Base-by-base conservation (phyloP, 352 stramenopile genomes). In the Saprolegnia diclina region DNA sequence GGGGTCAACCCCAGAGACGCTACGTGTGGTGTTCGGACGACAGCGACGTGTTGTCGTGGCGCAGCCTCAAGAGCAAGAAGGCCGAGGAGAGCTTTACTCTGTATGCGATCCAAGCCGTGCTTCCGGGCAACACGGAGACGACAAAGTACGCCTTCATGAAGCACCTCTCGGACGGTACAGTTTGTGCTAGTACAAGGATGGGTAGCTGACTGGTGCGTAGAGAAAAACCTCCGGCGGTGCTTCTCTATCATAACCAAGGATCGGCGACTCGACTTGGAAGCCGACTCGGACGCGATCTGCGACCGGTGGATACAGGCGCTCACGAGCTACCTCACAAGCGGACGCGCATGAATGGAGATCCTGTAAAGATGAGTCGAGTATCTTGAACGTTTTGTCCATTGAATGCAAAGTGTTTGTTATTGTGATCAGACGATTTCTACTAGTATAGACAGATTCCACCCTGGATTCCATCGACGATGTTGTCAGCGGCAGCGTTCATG, bases 131-230 rank as follows among this genome's bases (percentile, higher is more conserved):
- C 71, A 87, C 78, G 13, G 73, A 67, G 10, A 73, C 80, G 9
- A 90, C 82, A 50, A 74, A 79, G 19, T 90, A 90, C 57, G 82
- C 80, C 21, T 90, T 89, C 72, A 88, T 90, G 80, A 88, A 89
- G 52, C 80, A 90, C 42, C 72, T 90, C 38, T 88, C 82, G 7
- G 80, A 90, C 24, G 82, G 80, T 87, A 79, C 69, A 52, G 21
- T 46, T 3, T 7, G 22, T 24, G n/a, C n/a, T n/a, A n/a, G n/a
- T n/a, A n/a, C n/a, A n/a, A n/a, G n/a, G n/a, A n/a, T n/a, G n/a
- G n/a, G n/a, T n/a, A n/a, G n/a, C n/a, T n/a, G n/a, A n/a, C n/a
- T n/a, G n/a, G n/a, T 56, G 64, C 14, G 55, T 72, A 90, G 82
- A 88, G 64, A 88, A 87, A 77, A 83, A 79, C 42, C 69, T 91